phyloP scores from a whole-genome alignment of 2,329 filamentous ascomycete species.

The Teratosphaeria pseudoeucalypti region DNA sequence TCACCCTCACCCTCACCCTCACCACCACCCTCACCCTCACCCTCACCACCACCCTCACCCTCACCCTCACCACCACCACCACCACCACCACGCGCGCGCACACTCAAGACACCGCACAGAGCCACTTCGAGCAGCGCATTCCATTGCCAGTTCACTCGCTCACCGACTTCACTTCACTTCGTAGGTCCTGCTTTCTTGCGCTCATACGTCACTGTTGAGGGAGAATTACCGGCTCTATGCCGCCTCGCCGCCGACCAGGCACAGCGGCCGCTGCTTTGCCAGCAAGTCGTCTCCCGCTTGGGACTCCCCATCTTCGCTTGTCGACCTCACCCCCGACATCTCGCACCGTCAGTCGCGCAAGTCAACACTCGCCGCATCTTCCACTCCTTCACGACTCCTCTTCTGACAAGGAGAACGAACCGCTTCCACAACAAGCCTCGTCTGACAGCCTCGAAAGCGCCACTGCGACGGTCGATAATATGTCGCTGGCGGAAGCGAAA shows the following conservation, averaged over 20 bases:
- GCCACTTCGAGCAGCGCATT: not conserved
- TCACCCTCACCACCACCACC: no score
- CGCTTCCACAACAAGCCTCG: constrained; percentile 7
- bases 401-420: not conserved
- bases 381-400: not conserved
- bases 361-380: constrained; percentile 1
- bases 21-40: no score
- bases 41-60: no score
- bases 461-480: not conserved
- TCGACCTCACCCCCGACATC: constrained; percentile 4
- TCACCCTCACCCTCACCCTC: no score
- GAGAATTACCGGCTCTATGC: constrained; percentile 2
- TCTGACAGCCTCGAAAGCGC: not conserved
- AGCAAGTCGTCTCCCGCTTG: constrained; percentile 18
- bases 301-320: constrained; percentile 12
- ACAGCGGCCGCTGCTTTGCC: constrained; percentile 10
- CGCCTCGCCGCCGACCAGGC: constrained; percentile 3
- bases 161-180: not conserved
- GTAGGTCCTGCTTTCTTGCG: not conserved
- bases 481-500: constrained; percentile 20
- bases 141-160: not conserved
- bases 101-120: not conserved
- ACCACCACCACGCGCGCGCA: not conserved
- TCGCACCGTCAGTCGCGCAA: constrained; percentile 2
- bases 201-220: not conserved